phyloP scores from a whole-genome alignment of 1,284 basidiomycete species.

The Sanghuangporus weigelae region DNA sequence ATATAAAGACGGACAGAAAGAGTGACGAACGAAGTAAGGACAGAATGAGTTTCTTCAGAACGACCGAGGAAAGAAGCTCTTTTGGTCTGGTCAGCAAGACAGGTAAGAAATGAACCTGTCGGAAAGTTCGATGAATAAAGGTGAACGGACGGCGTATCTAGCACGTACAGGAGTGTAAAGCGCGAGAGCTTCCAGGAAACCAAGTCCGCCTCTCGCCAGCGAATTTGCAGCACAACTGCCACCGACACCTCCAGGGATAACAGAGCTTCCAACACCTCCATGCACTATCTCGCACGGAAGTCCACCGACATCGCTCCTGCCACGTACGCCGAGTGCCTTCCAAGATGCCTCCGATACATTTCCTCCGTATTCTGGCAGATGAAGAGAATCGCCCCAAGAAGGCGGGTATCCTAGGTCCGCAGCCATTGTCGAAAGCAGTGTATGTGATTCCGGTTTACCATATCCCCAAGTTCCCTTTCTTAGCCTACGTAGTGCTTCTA shows the following conservation, averaged over 20 bases:
- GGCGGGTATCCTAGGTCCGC: slow-evolving; percentile 51
- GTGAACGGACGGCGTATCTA: slow-evolving; percentile 3
- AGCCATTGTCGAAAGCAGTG: slow-evolving; percentile 42
- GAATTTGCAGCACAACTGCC: slow-evolving; percentile 58
- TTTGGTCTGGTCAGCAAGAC: slow-evolving; percentile 53
- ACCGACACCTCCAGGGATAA: slow-evolving; percentile 34
- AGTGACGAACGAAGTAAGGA: slow-evolving; percentile 57
- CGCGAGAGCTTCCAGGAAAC: slow-evolving; percentile 54
- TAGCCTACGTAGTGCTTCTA: slow-evolving; percentile 47
- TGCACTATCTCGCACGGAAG: slow-evolving; percentile 72
- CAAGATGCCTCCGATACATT: slow-evolving; percentile 43
- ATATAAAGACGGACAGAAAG: slow-evolving; percentile 68
- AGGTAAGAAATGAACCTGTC: slow-evolving; percentile 66
- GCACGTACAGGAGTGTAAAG: slow-evolving; percentile 63
- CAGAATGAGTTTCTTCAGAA: slow-evolving; percentile 36
- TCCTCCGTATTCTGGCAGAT: slow-evolving; percentile 59
- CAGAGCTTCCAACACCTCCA: slow-evolving; percentile 38
- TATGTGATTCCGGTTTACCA: slow-evolving; percentile 32
- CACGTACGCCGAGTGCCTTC: slow-evolving; percentile 47
- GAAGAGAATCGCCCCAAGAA: slow-evolving; percentile 54
- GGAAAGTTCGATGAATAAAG: neutral
- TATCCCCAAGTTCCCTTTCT: slow-evolving; percentile 58
- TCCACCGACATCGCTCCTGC: slow-evolving; percentile 52
- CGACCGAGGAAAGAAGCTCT: slow-evolving; percentile 40
- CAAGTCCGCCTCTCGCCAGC: slow-evolving; percentile 43